Conservation (phyloP, 192 early-diverging fungal species). For the Powellomyces hirtus region DNA sequence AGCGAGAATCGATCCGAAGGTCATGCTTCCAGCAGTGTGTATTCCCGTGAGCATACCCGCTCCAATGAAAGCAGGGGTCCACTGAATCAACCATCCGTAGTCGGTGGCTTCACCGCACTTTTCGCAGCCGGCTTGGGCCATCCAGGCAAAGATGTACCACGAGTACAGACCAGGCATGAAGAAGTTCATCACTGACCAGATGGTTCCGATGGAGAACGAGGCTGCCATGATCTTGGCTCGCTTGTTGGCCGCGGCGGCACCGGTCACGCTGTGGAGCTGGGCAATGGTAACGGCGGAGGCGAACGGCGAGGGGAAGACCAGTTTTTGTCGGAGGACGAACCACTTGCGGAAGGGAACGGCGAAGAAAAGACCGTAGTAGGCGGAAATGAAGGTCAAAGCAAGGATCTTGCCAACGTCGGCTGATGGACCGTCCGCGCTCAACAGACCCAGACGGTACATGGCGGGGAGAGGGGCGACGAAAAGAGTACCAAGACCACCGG, state of each 20-base stretch:
- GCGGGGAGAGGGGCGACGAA: slow-evolving; percentile 84
- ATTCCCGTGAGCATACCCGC: slow-evolving; percentile 62
- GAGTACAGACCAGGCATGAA: slow-evolving; percentile 19
- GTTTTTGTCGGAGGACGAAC: slow-evolving; percentile 77
- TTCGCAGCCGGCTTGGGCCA: neutral
- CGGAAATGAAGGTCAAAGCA: slow-evolving; percentile 69
- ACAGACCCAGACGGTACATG: slow-evolving; percentile 61
- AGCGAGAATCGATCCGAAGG: slow-evolving; percentile 50
- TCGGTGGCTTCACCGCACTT: neutral
- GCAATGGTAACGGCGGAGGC: slow-evolving; percentile 73
- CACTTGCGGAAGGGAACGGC: slow-evolving; percentile 51
- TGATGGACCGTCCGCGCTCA: slow-evolving; percentile 56
- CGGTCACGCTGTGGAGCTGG: slow-evolving; percentile 49
- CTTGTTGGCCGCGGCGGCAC: slow-evolving; percentile 47
- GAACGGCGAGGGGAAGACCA: slow-evolving; percentile 82
- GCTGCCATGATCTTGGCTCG: slow-evolving; percentile 51
- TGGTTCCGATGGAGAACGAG: slow-evolving; percentile 35
- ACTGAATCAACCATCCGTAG: slow-evolving; percentile 27
- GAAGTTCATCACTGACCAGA: slow-evolving; percentile 56
- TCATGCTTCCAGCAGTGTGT: slow-evolving; percentile 53
- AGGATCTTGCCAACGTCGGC: slow-evolving; percentile 59
- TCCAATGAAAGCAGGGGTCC: slow-evolving; percentile 59
- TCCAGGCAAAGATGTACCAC: slow-evolving; percentile 34
- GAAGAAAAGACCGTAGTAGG: slow-evolving; percentile 92
- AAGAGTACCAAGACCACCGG: slow-evolving; percentile 78